These are phyloP conservation scores for Eucalyptus pauciflora DNA, from an alignment of 345 rosid genomes.

Conservation along the genomic window DNA sequence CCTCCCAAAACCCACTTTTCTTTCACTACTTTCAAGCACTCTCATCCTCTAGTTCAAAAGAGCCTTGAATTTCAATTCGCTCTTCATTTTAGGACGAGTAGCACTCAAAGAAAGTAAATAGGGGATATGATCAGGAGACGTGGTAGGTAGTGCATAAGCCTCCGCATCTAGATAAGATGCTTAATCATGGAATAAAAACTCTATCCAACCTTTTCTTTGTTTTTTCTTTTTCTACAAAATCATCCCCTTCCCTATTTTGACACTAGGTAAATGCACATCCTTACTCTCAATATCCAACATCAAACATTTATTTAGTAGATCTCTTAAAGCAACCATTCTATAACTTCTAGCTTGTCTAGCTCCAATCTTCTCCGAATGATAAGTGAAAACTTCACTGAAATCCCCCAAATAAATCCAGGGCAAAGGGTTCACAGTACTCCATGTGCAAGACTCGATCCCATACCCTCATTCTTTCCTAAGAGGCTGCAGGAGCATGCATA, in stretches of 20 bases:
- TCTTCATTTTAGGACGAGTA: background rate
- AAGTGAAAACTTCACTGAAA: background rate
- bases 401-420: background rate
- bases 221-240: background rate
- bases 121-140: background rate
- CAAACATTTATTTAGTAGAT: background rate
- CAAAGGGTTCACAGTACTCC: background rate
- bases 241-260: background rate
- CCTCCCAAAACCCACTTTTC: background rate
- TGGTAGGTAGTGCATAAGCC: background rate
- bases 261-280: background rate
- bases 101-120: background rate
- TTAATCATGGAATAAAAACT: background rate
- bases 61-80: background rate
- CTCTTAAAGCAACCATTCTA: background rate
- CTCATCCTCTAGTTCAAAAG: background rate
- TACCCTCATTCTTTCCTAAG: background rate
- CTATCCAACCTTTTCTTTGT: background rate
- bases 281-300: background rate
- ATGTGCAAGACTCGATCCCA: background rate
- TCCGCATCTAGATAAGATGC: background rate
- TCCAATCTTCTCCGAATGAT: background rate
- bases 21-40: background rate
- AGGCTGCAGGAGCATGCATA: background rate
- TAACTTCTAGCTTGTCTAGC: background rate